phyloP scores from a whole-genome alignment of 441 rosid genomes.

The Sinapis alba region DNA sequence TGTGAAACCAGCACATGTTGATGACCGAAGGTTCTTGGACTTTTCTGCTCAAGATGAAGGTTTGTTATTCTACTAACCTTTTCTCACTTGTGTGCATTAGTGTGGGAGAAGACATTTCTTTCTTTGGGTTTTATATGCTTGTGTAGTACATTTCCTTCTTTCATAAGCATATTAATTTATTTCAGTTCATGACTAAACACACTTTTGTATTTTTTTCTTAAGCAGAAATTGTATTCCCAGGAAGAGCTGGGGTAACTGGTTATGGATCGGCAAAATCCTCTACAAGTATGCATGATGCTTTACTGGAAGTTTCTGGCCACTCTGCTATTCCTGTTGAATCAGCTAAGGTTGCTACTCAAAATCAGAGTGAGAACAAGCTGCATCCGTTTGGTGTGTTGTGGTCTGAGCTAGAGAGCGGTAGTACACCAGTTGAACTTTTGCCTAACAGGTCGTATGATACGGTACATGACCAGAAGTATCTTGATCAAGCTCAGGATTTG shows the following conservation, averaged over 20 bases:
- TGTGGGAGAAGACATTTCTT: not conserved
- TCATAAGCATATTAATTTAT: not conserved
- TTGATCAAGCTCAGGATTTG: conserved; percentile 44
- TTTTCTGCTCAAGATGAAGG: conserved; percentile 73
- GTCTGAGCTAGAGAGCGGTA: conserved; percentile 78
- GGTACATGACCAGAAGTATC: conserved; percentile 42
- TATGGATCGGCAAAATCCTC: conserved; percentile 46
- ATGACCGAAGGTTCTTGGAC: conserved; percentile 55
- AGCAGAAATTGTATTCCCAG: conserved; percentile 77
- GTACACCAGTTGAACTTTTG: conserved; percentile 48
- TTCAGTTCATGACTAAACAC: not conserved
- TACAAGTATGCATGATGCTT: conserved; percentile 43
- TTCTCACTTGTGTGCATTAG: conserved; percentile 5
- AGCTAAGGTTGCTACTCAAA: conserved; percentile 43
- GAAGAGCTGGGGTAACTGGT: conserved; percentile 64
- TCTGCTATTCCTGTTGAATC: conserved; percentile 49
- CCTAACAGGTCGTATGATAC: conserved; percentile 48
- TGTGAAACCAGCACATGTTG: conserved; percentile 45
- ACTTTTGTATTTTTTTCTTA: not conserved
- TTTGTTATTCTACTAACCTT: conserved; percentile 30
- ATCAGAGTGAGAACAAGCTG: conserved; percentile 60
- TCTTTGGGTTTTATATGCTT: not conserved
- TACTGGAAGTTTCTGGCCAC: conserved; percentile 38
- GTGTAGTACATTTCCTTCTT: not conserved
- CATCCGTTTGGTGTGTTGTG: conserved; percentile 84